Evolutionary conservation across 495 filamentous ascomycete species (phyloP).

Genomic region (Hypoxylon crocopeplum): DNA sequence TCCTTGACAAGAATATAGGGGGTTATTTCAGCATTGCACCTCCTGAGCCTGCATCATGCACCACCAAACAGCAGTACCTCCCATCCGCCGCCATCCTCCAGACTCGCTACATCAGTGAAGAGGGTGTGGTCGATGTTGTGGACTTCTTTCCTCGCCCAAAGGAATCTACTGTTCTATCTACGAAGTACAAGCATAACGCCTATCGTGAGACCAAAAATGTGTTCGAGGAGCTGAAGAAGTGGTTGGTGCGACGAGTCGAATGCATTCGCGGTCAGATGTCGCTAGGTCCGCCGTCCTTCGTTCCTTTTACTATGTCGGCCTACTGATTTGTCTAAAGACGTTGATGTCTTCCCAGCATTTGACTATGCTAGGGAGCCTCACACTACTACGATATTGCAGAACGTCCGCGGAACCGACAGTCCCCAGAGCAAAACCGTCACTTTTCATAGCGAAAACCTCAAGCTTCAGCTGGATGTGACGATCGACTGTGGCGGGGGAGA

Average conservation of each 20-base stretch:
- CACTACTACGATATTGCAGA: conserved; percentile 55
- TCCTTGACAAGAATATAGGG: conserved; percentile 74
- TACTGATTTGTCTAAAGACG: conserved; percentile 41
- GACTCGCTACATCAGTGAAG: conserved; percentile 72
- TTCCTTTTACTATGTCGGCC: background rate
- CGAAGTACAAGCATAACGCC: conserved; percentile 52
- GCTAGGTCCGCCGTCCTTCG: conserved; percentile 45
- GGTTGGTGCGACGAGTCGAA: conserved; percentile 70
- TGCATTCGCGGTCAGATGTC: conserved; percentile 69
- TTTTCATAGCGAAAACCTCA: conserved; percentile 63
- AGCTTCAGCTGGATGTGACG: conserved; percentile 69
- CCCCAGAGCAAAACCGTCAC: conserved; percentile 64
- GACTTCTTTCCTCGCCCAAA: conserved; percentile 75
- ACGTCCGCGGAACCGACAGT: conserved; percentile 41
- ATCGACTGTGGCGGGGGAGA: conserved; percentile 64
- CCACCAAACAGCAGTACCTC: conserved; percentile 73
- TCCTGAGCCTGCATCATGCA: conserved; percentile 51
- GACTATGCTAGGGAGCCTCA: conserved; percentile 69
- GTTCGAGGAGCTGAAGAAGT: conserved; percentile 62
- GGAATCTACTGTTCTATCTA: conserved; percentile 48
- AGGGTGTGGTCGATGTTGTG: conserved; percentile 71
- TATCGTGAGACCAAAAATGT: conserved; percentile 59
- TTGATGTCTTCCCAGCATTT: conserved; percentile 75
- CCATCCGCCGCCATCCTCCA: conserved; percentile 75
- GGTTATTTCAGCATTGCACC: conserved; percentile 72